A percentile compares a stretch with the other conserved stretches of the same genome.
phyloP scores from a whole-genome alignment of 225 moss, liverwort and hornwort species.

The Bryum argenteum region DNA sequence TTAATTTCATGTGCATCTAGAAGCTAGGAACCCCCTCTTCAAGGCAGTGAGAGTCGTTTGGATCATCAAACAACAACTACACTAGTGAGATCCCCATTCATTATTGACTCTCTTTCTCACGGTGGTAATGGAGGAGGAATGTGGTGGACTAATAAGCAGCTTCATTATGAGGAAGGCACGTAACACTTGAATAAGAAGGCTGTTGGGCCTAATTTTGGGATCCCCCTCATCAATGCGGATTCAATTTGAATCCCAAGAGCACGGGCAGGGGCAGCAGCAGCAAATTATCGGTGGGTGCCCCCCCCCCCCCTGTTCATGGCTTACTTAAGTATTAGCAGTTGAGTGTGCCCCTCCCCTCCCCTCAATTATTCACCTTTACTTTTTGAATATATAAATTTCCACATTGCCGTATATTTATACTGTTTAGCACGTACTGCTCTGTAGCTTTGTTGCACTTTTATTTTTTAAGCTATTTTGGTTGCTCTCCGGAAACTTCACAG shows the following conservation, averaged over 20 bases:
- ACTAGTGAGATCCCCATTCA: background rate
- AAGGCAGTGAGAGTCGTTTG: no score
- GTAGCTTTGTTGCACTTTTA: background rate
- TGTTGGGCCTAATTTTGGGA: slow-evolving; percentile 16
- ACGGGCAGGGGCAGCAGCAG: background rate
- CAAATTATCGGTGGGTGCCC: background rate
- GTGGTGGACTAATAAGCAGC: background rate
- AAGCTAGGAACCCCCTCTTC: background rate
- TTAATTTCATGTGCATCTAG: no score
- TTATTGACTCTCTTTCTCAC: background rate
- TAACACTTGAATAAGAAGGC: background rate
- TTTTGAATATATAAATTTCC: background rate
- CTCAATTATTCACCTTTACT: background rate
- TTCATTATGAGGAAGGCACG: background rate
- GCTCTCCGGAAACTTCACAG: background rate
- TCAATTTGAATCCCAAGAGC: slow-evolving; percentile 19
- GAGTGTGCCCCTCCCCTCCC: no score
- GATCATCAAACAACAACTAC: no score
- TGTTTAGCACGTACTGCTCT: background rate
- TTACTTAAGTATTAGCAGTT: background rate
- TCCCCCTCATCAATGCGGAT: slow-evolving; percentile 16
- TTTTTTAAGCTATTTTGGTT: background rate
- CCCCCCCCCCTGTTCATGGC: background rate
- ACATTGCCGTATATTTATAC: background rate
- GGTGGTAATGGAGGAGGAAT: background rate